Conservation (phyloP, 352 stramenopile genomes). For the Globisporangium solare region DNA sequence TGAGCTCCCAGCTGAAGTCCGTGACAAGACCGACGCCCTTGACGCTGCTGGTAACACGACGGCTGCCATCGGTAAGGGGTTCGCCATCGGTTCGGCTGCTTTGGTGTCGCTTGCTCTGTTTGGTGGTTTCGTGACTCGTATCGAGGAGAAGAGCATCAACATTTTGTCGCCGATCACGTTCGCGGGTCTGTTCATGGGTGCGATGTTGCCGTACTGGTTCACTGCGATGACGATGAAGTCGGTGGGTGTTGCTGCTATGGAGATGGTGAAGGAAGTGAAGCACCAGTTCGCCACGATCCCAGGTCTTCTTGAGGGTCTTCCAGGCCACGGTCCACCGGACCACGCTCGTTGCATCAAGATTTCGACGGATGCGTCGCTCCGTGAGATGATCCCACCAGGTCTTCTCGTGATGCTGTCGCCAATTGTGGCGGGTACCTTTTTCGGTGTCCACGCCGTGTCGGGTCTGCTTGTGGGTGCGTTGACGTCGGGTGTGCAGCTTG, state of each 20-base stretch:
- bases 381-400: conserved; percentile 98
- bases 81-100: conserved; percentile 98
- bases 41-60: conserved; percentile 99
- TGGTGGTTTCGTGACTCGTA: conserved; percentile 97
- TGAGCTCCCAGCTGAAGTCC: conserved; percentile 94
- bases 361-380: conserved; percentile 97
- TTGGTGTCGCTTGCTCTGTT: conserved; percentile 98
- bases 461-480: conserved; percentile 96
- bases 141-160: conserved; percentile 94
- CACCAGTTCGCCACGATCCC: conserved; percentile 98
- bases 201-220: conserved; percentile 99
- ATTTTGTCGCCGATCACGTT: conserved; percentile 98
- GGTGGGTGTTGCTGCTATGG: conserved; percentile 96
- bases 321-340: conserved; percentile 80
- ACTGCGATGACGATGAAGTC: conserved; percentile 99
- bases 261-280: conserved; percentile 99
- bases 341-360: conserved; percentile 97
- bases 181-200: conserved; percentile 97
- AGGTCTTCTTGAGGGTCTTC: conserved; percentile 94
- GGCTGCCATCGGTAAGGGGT: conserved; percentile 99
- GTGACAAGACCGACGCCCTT: conserved; percentile 99
- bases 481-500: conserved; percentile 96
- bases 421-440: conserved; percentile 97
- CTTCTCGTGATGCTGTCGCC: conserved; percentile 98
- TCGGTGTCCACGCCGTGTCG: conserved; percentile 96